These are phyloP conservation scores for Phaeosphaeria sp. DNA, from an alignment of 2,329 filamentous ascomycete species.

Conservation along the genomic window DNA sequence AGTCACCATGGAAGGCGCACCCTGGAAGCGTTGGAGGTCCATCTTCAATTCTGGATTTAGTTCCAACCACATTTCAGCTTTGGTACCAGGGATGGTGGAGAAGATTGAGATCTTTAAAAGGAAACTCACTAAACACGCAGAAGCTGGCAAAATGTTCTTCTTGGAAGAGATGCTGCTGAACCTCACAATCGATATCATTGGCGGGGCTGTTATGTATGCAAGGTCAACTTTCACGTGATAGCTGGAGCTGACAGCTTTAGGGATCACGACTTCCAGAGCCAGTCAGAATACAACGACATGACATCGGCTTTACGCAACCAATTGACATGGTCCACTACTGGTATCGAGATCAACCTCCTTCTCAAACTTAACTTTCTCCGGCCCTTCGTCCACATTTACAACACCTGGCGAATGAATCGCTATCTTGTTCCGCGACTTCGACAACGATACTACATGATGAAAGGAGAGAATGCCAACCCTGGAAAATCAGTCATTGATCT, in stretches of 20 bases:
- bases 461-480: no score
- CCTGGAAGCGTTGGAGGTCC: constrained; percentile 54
- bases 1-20: constrained; percentile 44
- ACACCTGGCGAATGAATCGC: neutral
- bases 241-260: constrained; percentile 52
- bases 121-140: no score
- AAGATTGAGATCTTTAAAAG: no score
- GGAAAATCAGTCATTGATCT: constrained; percentile 25
- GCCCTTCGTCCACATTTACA: neutral
- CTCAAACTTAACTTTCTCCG: neutral
- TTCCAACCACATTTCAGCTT: no score
- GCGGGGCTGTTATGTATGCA: no score
- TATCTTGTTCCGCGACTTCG: constrained; percentile 9
- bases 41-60: constrained; percentile 55
- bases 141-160: no score
- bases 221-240: constrained; percentile 52
- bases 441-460: no score
- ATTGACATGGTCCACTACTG: neutral
- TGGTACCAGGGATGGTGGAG: no score
- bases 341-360: neutral
- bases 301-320: neutral
- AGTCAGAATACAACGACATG: neutral
- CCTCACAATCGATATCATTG: no score
- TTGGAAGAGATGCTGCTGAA: no score
- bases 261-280: constrained; percentile 47